Evolutionary conservation across 805 yeast species (phyloP).

Genomic region (Wickerhamiella alocasiicola): DNA sequence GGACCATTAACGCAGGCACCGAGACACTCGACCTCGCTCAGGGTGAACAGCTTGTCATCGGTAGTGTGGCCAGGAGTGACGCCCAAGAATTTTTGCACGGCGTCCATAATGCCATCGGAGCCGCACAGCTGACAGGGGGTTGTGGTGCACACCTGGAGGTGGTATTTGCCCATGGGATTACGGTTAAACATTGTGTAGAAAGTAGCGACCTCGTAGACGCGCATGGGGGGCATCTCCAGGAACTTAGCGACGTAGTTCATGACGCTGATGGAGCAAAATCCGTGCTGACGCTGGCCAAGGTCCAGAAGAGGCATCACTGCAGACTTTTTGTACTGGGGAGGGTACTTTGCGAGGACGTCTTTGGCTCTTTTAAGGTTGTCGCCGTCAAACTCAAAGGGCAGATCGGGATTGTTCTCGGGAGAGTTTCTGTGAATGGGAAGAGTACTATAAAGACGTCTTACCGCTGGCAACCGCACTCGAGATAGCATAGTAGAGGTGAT

Average conservation of each 20-base stretch:
- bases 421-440: conserved; percentile 60
- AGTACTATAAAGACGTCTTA: conserved; percentile 10
- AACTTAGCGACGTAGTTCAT: conserved; percentile 82
- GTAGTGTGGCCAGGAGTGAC: conserved; percentile 72
- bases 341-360: conserved; percentile 65
- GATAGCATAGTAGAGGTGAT: too few relatives aligned
- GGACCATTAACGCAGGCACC: conserved; percentile 92
- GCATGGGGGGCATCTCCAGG: conserved; percentile 85
- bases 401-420: conserved; percentile 48
- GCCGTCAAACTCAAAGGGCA: conserved; percentile 59
- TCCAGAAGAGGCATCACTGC: conserved; percentile 82
- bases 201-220: conserved; percentile 86
- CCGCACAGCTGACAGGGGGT: conserved; percentile 83
- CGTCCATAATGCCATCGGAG: conserved; percentile 64
- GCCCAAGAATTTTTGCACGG: conserved; percentile 47
- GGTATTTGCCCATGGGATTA: conserved; percentile 73
- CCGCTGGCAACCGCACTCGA: too few relatives aligned
- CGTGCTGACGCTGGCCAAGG: conserved; percentile 76
- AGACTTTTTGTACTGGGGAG: conserved; percentile 74
- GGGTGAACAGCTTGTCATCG: conserved; percentile 58
- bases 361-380: conserved; percentile 60
- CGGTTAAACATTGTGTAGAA: conserved; percentile 87
- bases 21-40: conserved; percentile 80
- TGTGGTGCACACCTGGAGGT: conserved; percentile 77
- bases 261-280: conserved; percentile 73